phyloP scores from a whole-genome alignment of 768 basidiomycete species.

The Boletus reticuloceps region DNA sequence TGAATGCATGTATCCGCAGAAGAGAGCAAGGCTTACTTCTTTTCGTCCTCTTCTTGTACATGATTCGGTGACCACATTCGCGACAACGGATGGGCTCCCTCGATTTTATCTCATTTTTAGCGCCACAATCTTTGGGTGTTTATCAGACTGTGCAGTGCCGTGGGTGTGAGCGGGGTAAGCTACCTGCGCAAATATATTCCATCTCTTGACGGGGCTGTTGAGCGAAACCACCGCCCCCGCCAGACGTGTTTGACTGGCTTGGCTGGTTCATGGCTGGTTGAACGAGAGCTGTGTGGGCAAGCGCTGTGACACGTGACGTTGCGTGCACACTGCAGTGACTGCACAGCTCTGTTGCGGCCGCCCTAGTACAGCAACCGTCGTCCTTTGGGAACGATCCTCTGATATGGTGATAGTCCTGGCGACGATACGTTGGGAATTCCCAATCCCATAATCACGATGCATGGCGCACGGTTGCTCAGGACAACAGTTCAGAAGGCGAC shows the following conservation, averaged over 20 bases:
- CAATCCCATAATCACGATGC: slow-evolving; percentile 15
- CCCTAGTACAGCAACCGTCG: background rate
- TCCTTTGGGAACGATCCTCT: background rate
- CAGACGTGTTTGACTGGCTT: slow-evolving; percentile 29
- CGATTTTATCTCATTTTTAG: slow-evolving; percentile 86
- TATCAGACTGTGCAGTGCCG: slow-evolving; percentile 11
- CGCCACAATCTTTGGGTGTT: slow-evolving; percentile 71
- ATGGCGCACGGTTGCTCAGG: slow-evolving; percentile 5
- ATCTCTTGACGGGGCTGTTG: slow-evolving; percentile 56
- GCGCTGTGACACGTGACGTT: slow-evolving; percentile 14
- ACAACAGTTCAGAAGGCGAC: slow-evolving; percentile 2
- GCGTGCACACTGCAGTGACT: slow-evolving; percentile 6
- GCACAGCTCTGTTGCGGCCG: slow-evolving; percentile 6
- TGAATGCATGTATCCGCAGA: background rate
- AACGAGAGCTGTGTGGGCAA: background rate
- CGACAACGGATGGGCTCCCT: slow-evolving; percentile 93
- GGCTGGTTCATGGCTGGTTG: slow-evolving; percentile 39
- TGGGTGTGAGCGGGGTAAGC: slow-evolving; percentile 16
- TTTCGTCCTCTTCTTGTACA: slow-evolving; percentile 97
- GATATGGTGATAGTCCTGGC: slow-evolving; percentile 9
- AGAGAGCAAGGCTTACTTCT: slow-evolving; percentile 61
- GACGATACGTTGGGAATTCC: slow-evolving; percentile 13
- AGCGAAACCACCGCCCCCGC: slow-evolving; percentile 33
- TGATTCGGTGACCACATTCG: slow-evolving; percentile 96
- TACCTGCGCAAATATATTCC: slow-evolving; percentile 88